phyloP scores from a whole-genome alignment of 1,284 basidiomycete genomes.

The Irpex sp. region DNA sequence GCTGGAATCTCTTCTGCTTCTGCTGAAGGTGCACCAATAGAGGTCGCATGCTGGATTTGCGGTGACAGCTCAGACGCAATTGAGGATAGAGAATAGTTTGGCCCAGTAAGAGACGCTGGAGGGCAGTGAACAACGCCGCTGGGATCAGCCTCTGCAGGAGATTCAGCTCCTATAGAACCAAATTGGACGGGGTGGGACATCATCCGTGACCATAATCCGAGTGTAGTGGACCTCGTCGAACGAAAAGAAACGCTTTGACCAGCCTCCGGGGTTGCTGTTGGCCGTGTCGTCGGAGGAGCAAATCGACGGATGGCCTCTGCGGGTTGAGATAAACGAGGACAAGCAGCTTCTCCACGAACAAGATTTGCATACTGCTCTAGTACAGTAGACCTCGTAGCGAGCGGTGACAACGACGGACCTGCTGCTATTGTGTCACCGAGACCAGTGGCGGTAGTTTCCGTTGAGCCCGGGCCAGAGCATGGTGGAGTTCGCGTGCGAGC shows the following conservation, averaged over 20 bases:
- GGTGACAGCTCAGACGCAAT: too few relatives aligned
- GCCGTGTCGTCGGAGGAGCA: background rate
- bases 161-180: too few relatives aligned
- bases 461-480: background rate
- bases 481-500: background rate
- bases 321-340: background rate
- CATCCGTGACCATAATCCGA: background rate
- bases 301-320: too few relatives aligned
- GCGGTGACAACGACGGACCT: background rate
- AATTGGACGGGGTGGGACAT: too few relatives aligned
- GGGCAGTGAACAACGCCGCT: too few relatives aligned
- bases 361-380: background rate
- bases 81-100: too few relatives aligned
- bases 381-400: background rate
- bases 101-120: too few relatives aligned
- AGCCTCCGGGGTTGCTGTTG: background rate
- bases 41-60: too few relatives aligned
- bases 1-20: too few relatives aligned
- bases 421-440: background rate
- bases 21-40: too few relatives aligned
- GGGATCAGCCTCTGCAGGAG: too few relatives aligned
- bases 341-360: background rate
- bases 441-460: too few relatives aligned
- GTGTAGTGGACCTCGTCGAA: background rate
- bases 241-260: background rate